Conservation (phyloP, 495 filamentous ascomycete species). For the Xylaria curta region DNA sequence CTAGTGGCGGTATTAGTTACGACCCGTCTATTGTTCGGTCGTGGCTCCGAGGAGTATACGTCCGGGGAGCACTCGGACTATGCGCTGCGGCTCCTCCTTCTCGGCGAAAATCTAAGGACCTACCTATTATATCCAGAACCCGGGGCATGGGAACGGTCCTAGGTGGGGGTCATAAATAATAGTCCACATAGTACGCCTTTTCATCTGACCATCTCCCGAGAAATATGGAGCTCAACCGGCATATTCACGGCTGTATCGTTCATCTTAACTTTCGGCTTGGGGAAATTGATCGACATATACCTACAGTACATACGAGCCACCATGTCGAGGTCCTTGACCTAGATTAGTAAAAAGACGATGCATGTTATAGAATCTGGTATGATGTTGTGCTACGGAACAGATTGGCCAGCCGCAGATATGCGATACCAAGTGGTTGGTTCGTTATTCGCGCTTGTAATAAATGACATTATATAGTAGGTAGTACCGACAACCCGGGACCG, state of each 20-base stretch:
- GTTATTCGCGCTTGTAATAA: background rate
- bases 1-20: background rate
- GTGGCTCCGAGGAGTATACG: background rate
- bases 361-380: background rate
- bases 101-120: conserved; percentile 5
- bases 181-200: background rate
- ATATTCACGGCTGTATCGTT: conserved; percentile 1
- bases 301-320: background rate
- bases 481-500: background rate
- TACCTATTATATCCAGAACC: conserved; percentile 8
- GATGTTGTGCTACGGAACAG: background rate
- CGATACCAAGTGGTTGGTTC: background rate
- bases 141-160: conserved; percentile 4
- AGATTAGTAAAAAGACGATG: background rate
- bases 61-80: background rate
- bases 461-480: background rate
- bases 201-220: conserved; percentile 6
- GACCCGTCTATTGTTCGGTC: background rate
- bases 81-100: background rate
- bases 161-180: background rate
- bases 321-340: background rate
- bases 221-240: conserved; percentile 1
- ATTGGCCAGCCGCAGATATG: background rate
- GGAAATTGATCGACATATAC: background rate
- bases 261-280: background rate